Evolutionary conservation across 805 yeast genomes (phyloP).

Genomic region (Saturnispora ahearnii): DNA sequence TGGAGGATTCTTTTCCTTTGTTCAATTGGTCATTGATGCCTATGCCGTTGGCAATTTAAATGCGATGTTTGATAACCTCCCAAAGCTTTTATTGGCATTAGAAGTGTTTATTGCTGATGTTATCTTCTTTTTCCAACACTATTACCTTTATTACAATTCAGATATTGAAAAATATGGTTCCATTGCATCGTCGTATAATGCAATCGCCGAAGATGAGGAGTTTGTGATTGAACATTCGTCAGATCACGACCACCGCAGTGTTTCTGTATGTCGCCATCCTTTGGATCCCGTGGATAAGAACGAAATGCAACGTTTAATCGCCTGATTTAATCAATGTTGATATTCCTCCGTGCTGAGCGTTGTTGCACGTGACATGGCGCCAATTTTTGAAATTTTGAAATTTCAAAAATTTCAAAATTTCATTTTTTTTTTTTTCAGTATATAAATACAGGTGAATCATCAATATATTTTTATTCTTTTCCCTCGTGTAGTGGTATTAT

Average conservation of each 20-base stretch:
- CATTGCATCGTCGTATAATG: conserved; percentile 16
- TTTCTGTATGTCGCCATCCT: conserved; percentile 9
- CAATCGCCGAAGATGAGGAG: conserved; percentile 25
- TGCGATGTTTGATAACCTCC: conserved; percentile 25
- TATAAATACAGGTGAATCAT: no score
- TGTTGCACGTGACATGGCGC: background rate
- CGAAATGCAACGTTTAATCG: conserved; percentile 20
- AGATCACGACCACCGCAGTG: conserved; percentile 24
- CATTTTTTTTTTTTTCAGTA: no score
- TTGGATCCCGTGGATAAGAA: conserved; percentile 17
- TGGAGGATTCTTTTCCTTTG: conserved; percentile 26
- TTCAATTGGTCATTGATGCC: conserved; percentile 27
- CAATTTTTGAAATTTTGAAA: background rate
- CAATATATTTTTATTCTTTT: no score
- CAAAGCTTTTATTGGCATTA: conserved; percentile 25
- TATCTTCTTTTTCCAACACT: conserved; percentile 28
- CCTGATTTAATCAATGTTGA: conserved; percentile 11
- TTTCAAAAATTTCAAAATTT: background rate
- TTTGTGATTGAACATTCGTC: conserved; percentile 26
- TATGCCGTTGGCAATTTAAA: conserved; percentile 16
- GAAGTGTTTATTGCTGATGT: conserved; percentile 26
- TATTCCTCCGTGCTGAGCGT: background rate
- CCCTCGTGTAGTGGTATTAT: background rate
- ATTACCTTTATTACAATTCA: conserved; percentile 21
- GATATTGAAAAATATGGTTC: conserved; percentile 20